Evolutionary conservation across 2,329 filamentous ascomycete genomes (phyloP), one percentile per base, ranked within the genome.

Genomic region (Cladophialophora exuberans): DNA sequence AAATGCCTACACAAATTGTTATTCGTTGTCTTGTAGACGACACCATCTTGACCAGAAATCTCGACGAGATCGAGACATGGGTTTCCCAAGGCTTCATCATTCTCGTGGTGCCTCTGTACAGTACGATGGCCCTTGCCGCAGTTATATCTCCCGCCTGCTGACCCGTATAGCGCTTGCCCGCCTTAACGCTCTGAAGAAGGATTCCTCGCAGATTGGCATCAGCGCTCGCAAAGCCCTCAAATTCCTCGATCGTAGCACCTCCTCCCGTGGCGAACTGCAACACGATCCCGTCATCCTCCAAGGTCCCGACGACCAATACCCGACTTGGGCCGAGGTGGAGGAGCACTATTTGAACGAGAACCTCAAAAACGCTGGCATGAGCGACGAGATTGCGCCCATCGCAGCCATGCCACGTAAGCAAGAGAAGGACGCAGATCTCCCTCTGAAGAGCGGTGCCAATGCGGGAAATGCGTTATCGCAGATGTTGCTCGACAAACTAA

Each of bases 11-110:
- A 41, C 72, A 72, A 62, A 78, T 76, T 65, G 70, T 75, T 61
- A 76, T 79, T 61, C 74, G 78, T 66, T 80, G 78, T 69, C 75
- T 79, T 58, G 75, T 79, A 59, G 78, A 81, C 65, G 78, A 79
- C 62, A 79, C 77, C 46, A 76, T 76, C 43, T 66, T 81, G 52
- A 77, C 76, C 42, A 76, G 76, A 47, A 79, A 77, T 57, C 77
- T 81, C 60, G 75, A 74, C 53, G 77, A 79, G 64, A 76, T 81
- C 57, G 80, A 80, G 66, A 72, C 72, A 66, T 80, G 77, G 75
- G 76, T 77, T 45, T 71, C 73, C 22, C 73, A 77, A 52, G 76
- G 77, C 26, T 70, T 73, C 31, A 74, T 80, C 49, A 76, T 72
- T 57, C 72, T 81, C 33, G 72, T 79, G 51, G 76, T 81, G 52